Evolutionary conservation across 192 early-diverging fungal species (phyloP), one percentile per base, ranked within the genome.

Genomic region (Coemansia javaensis): DNA sequence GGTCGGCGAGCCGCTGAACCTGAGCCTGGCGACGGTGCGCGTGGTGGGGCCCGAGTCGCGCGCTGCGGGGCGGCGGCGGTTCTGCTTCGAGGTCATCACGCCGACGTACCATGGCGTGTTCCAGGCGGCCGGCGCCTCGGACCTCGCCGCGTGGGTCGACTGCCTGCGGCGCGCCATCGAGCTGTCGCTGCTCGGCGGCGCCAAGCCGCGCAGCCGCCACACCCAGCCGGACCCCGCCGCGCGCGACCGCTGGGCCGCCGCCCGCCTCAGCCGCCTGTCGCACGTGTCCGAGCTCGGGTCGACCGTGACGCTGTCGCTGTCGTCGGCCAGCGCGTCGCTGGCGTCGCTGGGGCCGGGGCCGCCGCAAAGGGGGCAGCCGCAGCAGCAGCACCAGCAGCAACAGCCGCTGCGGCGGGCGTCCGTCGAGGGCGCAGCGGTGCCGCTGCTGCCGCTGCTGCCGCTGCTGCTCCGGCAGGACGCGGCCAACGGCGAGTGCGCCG

Each of bases 11-110:
- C 27, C 59, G 8, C 33, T 74, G 39, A 22, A 27, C 0, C 46
- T 74, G 45, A 49, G 50, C 21, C 53, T 60, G 0, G 70, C 70
- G 2, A 74, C 70, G 4, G 70, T 66, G 45, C 70, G 70, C 0
- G 43, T 58, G 27, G 34, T 74, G 44, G 17, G 21, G 10, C 41
- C 63, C 1, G 63, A 66, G 8, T 31, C 63, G 24, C 66, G 66
- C 51, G 59, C 51, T 42, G 53, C 63, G 9, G 50, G 41, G 5
- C 14, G 35, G 12, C 69, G 88, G 28, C 80, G 88, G 18, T 87
- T 86, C 63, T 82, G 84, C 45, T 91, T 91, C 58, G 88, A 90
- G 39, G 56, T 91, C 15, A 88, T 91, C 32, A 86, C 88, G 14
- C 88, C 90, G 7, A 71, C 76, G 47, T 81, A 83, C 30, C 75